phyloP scores from a whole-genome alignment of 2,329 filamentous ascomycete genomes.

The Scedosporium dehoogii region DNA sequence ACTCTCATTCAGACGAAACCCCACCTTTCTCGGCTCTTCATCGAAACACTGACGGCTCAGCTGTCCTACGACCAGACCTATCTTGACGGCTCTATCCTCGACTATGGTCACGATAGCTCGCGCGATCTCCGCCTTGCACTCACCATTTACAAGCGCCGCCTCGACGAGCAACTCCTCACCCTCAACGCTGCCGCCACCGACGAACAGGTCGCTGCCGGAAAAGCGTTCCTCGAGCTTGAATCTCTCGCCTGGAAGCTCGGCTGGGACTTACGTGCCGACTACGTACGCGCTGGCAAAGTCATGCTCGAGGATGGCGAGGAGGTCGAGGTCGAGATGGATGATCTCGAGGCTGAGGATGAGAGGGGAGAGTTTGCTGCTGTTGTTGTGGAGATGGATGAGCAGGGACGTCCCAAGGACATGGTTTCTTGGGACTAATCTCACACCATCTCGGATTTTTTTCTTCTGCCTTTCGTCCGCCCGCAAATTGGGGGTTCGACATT shows the following conservation, averaged over 20 bases:
- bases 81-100: constrained; percentile 34
- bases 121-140: constrained; percentile 35
- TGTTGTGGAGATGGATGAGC: constrained; percentile 41
- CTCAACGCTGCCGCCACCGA: constrained; percentile 22
- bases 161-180: constrained; percentile 35
- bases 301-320: constrained; percentile 44
- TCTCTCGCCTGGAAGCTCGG: constrained; percentile 35
- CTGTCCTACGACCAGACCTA: constrained; percentile 40
- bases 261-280: constrained; percentile 46
- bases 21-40: constrained; percentile 32
- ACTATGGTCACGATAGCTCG: constrained; percentile 21
- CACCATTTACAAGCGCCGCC: constrained; percentile 42
- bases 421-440: constrained; percentile 32
- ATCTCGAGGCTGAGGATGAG: constrained; percentile 45
- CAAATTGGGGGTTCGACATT: background rate
- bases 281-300: constrained; percentile 35
- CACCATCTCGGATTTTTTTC: background rate
- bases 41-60: constrained; percentile 44
- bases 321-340: constrained; percentile 34
- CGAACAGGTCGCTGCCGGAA: constrained; percentile 33
- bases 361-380: constrained; percentile 43
- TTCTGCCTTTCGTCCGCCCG: no score
- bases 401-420: constrained; percentile 40
- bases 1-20: constrained; percentile 32
- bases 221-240: constrained; percentile 39